Conservation (phyloP, 2,329 filamentous ascomycete genomes). For the Phaeosphaeria sp. region DNA sequence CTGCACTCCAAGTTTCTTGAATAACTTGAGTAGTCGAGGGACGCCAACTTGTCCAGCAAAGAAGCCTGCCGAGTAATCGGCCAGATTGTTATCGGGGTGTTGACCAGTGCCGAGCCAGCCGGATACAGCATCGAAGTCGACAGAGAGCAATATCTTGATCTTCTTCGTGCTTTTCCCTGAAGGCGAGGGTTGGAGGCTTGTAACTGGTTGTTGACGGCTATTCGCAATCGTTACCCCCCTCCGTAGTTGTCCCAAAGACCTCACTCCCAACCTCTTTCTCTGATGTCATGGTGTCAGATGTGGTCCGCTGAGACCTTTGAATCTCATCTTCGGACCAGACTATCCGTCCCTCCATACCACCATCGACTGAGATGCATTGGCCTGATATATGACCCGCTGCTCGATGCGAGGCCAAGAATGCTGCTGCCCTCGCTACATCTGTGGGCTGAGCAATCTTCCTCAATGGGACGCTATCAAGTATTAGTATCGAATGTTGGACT, state of each 20-base stretch:
- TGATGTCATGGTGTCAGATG: neutral
- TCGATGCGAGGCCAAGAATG: conserved; percentile 58
- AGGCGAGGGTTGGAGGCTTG: neutral
- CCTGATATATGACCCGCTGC: conserved; percentile 63
- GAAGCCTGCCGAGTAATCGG: conserved; percentile 63
- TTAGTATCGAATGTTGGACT: conserved; percentile 5
- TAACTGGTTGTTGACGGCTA: neutral
- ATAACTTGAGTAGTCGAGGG: conserved; percentile 60
- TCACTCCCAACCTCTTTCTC: conserved; percentile 1
- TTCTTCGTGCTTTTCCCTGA: conserved; percentile 21
- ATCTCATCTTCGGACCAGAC: neutral
- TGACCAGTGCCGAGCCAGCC: conserved; percentile 66
- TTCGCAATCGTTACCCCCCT: conserved; percentile 14
- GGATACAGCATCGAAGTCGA: conserved; percentile 66
- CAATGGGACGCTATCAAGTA: conserved; percentile 45
- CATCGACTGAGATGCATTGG: conserved; percentile 59
- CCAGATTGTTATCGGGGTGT: conserved; percentile 59
- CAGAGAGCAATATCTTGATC: conserved; percentile 51
- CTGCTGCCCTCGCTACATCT: conserved; percentile 58
- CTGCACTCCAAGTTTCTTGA: conserved; percentile 58
- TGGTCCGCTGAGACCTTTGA: neutral
- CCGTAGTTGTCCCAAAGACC: conserved; percentile 17
- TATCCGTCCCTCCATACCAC: conserved; percentile 45
- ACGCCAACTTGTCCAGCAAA: conserved; percentile 65
- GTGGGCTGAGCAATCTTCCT: conserved; percentile 57